Conservation (phyloP, 2,329 filamentous ascomycete genomes). For the Aspergillus thermomutatus region DNA sequence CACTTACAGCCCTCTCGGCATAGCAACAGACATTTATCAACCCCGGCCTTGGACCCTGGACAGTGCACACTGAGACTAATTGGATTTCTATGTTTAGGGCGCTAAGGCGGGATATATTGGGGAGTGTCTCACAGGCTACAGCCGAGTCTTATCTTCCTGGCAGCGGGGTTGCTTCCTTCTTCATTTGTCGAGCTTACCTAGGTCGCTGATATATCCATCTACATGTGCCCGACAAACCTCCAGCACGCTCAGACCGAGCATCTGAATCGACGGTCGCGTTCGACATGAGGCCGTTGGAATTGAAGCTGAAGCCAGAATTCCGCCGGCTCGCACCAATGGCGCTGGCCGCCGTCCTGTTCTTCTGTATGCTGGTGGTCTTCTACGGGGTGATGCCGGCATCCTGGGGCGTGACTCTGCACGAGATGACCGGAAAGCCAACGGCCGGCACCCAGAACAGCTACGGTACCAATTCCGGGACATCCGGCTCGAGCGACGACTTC, state of each 20-base stretch:
- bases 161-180: not conserved
- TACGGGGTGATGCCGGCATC: not conserved
- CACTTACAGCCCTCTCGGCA: not conserved
- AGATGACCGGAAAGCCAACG: not conserved
- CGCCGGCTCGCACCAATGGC: not conserved
- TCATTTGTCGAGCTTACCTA: not conserved
- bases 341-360: not conserved
- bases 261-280: not conserved
- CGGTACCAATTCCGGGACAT: not conserved
- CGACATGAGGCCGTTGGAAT: not conserved
- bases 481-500: not conserved
- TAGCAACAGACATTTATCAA: not conserved
- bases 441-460: not conserved
- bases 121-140: not conserved
- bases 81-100: not conserved
- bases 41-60: not conserved
- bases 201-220: not conserved
- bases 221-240: not conserved
- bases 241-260: not conserved
- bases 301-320: not conserved
- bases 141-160: not conserved
- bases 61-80: not conserved
- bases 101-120: not conserved
- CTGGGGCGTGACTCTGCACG: not conserved
- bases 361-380: not conserved